These are phyloP conservation scores for Carallia brachiata DNA, from an alignment of 345 rosid species.

Conservation along the genomic window DNA sequence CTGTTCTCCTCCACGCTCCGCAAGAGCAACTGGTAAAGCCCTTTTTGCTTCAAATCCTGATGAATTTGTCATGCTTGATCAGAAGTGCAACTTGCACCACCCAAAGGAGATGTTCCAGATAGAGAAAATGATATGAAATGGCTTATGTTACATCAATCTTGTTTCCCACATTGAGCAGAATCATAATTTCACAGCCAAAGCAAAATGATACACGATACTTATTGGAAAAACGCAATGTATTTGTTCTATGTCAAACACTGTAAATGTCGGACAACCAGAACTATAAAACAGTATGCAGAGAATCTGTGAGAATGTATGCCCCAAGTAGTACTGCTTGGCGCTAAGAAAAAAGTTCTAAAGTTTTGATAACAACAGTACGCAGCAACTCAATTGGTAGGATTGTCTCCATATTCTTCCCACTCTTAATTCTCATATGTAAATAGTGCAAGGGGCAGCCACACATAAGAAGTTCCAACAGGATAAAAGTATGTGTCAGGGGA, in stretches of 20 bases:
- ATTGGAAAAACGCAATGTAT: background rate
- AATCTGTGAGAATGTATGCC: background rate
- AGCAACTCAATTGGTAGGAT: no score
- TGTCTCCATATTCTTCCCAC: no score
- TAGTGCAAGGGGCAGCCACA: no score
- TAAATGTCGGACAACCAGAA: no score
- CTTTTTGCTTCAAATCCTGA: constrained; percentile 65
- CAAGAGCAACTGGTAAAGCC: constrained; percentile 88
- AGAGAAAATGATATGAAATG: background rate
- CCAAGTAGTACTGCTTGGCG: background rate
- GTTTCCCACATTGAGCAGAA: no score
- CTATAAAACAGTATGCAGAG: background rate
- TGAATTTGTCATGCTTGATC: constrained; percentile 85
- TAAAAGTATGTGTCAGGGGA: no score
- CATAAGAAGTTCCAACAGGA: no score
- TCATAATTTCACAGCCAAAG: background rate
- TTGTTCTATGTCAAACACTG: no score
- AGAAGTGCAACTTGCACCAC: constrained; percentile 69
- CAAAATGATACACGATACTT: background rate
- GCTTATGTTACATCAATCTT: background rate
- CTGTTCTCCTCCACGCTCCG: constrained; percentile 89
- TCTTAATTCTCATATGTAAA: no score
- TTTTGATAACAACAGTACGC: background rate
- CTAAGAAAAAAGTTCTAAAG: background rate
- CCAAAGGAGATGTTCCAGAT: background rate